These are phyloP conservation scores for Yamadazyma sp. DNA, from an alignment of 1,139 yeast genomes.

Conservation along the genomic window DNA sequence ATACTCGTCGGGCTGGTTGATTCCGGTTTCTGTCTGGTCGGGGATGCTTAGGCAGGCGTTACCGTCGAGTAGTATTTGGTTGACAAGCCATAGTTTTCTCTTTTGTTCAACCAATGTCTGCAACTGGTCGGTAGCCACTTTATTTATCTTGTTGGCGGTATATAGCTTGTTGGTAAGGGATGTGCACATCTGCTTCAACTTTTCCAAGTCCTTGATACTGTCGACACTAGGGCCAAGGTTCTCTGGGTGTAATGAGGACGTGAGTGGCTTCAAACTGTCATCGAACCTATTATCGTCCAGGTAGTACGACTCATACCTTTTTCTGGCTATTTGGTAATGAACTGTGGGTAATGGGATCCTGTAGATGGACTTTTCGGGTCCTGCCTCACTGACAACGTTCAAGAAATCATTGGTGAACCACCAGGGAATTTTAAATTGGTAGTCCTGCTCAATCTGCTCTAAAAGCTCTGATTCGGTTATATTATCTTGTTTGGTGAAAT, in stretches of 20 bases:
- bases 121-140: slow-evolving; percentile 44
- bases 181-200: slow-evolving; percentile 21
- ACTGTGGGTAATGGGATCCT: slow-evolving; percentile 34
- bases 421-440: slow-evolving; percentile 42
- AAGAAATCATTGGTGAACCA: slow-evolving; percentile 40
- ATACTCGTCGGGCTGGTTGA: slow-evolving; percentile 21
- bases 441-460: slow-evolving; percentile 31
- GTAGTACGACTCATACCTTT: slow-evolving; percentile 28
- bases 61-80: slow-evolving; percentile 58
- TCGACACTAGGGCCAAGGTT: slow-evolving; percentile 14
- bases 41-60: slow-evolving; percentile 43
- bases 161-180: slow-evolving; percentile 20
- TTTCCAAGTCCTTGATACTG: slow-evolving; percentile 17
- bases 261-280: slow-evolving; percentile 5
- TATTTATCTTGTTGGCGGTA: slow-evolving; percentile 53
- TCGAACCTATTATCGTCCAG: slow-evolving; percentile 11
- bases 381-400: slow-evolving; percentile 20
- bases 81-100: slow-evolving; percentile 52
- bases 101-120: slow-evolving; percentile 27
- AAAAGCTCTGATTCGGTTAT: slow-evolving; percentile 30
- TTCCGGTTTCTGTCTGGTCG: not conserved
- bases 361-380: slow-evolving; percentile 17
- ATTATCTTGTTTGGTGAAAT: slow-evolving; percentile 18
- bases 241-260: not conserved
- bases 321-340: slow-evolving; percentile 35